Conservation (phyloP, 805 yeast genomes). For the Debaryomyces castellii region DNA sequence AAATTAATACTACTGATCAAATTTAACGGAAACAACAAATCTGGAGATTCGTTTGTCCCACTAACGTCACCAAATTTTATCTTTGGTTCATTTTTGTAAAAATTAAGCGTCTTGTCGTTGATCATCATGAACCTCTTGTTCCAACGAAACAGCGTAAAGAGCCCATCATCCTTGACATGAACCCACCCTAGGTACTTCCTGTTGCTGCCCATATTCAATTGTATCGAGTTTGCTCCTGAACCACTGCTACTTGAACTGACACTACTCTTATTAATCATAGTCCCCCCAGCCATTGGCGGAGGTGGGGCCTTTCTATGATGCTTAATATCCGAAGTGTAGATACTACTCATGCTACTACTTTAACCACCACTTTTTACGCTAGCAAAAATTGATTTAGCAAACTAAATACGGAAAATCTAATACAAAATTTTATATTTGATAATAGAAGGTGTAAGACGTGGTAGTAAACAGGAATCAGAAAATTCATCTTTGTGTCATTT, state of each 20-base stretch:
- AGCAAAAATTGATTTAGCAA: neutral
- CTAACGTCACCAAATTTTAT: conserved; percentile 30
- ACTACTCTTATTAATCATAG: neutral
- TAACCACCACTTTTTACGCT: neutral
- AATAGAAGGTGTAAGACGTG: neutral
- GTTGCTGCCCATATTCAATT: conserved; percentile 21
- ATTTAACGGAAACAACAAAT: conserved; percentile 38
- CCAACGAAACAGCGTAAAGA: conserved; percentile 83
- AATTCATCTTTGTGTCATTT: neutral
- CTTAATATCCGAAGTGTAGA: conserved; percentile 40
- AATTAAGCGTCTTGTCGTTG: conserved; percentile 69
- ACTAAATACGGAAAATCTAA: neutral
- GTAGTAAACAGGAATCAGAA: neutral
- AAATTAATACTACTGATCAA: conserved; percentile 48
- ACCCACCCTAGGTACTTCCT: conserved; percentile 75
- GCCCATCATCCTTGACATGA: conserved; percentile 87
- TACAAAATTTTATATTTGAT: neutral
- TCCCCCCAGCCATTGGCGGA: conserved; percentile 27
- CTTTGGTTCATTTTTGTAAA: conserved; percentile 65
- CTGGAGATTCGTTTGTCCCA: conserved; percentile 19
- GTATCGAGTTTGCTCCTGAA: conserved; percentile 6
- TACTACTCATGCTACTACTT: conserved; percentile 29
- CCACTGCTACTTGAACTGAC: neutral
- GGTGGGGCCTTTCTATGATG: conserved; percentile 46
- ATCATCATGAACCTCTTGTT: conserved; percentile 81